Evolutionary conservation across 2,329 filamentous ascomycete species (phyloP).

Genomic region (Eurotiales sp.): DNA sequence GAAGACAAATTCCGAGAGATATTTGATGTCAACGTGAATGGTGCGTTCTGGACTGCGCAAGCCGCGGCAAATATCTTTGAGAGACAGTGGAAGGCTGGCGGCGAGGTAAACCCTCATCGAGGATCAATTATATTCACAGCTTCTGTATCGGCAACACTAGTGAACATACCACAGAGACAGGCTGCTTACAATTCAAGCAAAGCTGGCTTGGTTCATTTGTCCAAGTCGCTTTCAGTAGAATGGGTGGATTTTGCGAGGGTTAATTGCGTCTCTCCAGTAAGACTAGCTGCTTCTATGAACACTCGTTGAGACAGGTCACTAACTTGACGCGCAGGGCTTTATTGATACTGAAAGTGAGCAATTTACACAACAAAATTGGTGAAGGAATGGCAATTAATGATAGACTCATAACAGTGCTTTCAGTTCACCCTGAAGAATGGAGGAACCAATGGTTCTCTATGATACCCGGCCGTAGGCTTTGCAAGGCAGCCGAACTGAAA

Average conservation of each 20-base stretch:
- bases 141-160: slow-evolving; percentile 34
- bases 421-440: slow-evolving; percentile 32
- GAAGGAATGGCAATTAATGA: neutral
- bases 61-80: slow-evolving; percentile 37
- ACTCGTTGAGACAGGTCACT: neutral
- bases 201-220: slow-evolving; percentile 34
- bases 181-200: slow-evolving; percentile 38
- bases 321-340: neutral
- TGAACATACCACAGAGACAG: slow-evolving; percentile 40
- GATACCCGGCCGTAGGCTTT: slow-evolving; percentile 37
- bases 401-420: neutral
- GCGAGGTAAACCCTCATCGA: neutral
- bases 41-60: slow-evolving; percentile 37
- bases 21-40: slow-evolving; percentile 37
- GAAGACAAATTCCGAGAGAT: slow-evolving; percentile 39
- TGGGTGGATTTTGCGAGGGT: slow-evolving; percentile 40
- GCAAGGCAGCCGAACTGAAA: slow-evolving; percentile 37
- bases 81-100: slow-evolving; percentile 21
- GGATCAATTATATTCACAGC: slow-evolving; percentile 40
- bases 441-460: slow-evolving; percentile 36
- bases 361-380: neutral
- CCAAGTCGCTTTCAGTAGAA: slow-evolving; percentile 37
- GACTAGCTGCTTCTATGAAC: slow-evolving; percentile 33
- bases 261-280: slow-evolving; percentile 40
- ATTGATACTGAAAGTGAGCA: neutral